Conservation (phyloP, 805 yeast species). For the Kazachstania africana region DNA sequence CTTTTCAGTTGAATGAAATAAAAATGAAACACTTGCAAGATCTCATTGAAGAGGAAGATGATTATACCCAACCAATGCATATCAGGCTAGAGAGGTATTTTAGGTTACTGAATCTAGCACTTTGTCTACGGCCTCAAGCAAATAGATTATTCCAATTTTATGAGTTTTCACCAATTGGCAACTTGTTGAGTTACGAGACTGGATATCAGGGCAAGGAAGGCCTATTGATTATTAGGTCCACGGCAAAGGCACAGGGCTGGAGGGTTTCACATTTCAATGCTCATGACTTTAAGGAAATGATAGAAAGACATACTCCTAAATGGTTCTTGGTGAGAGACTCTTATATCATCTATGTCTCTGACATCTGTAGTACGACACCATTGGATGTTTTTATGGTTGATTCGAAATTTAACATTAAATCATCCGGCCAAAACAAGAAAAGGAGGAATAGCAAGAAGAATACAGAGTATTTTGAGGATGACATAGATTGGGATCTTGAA, state of each 20-base stretch:
- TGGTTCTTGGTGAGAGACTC: conserved; percentile 87
- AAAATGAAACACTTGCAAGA: conserved; percentile 22
- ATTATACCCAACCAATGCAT: conserved; percentile 19
- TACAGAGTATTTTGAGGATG: conserved; percentile 11
- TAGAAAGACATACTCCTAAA: conserved; percentile 78
- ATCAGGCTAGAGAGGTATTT: conserved; percentile 52
- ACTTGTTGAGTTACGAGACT: conserved; percentile 69
- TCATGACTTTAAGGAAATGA: conserved; percentile 74
- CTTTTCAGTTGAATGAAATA: conserved; percentile 8
- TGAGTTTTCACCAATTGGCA: conserved; percentile 81
- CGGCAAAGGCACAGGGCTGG: conserved; percentile 91
- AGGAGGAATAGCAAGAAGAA: conserved; percentile 20
- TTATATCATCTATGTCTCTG: conserved; percentile 75
- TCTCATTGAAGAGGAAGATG: conserved; percentile 18
- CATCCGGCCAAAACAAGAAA: conserved; percentile 28
- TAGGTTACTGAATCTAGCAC: conserved; percentile 42
- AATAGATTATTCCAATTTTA: conserved; percentile 76
- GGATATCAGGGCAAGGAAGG: conserved; percentile 88
- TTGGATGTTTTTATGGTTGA: conserved; percentile 90
- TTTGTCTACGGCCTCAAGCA: conserved; percentile 68
- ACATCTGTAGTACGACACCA: conserved; percentile 76
- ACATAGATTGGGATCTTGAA: conserved; percentile 10
- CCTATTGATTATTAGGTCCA: conserved; percentile 61
- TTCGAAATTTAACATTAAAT: conserved; percentile 46
- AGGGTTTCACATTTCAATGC: conserved; percentile 79